These are phyloP conservation scores for Eremomyces bilateralis DNA, from an alignment of 495 filamentous ascomycete genomes.

Conservation along the genomic window DNA sequence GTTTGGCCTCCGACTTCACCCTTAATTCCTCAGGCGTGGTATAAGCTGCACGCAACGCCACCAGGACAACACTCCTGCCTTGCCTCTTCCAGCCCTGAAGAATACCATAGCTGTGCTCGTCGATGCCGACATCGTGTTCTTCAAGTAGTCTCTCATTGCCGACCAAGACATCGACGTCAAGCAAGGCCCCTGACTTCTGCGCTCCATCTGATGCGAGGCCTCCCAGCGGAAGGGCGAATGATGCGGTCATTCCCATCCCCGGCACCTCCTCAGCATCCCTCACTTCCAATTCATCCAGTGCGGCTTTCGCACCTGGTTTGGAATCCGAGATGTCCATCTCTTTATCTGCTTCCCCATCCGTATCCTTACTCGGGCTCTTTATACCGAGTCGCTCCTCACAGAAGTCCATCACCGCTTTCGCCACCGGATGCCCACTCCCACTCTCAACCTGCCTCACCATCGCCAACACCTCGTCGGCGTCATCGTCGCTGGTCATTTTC, in stretches of 20 bases:
- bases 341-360: too few relatives aligned
- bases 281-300: constrained; percentile 16
- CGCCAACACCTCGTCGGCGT: constrained; percentile 23
- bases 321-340: too few relatives aligned
- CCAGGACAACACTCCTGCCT: constrained; percentile 17
- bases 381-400: constrained; percentile 23
- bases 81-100: constrained; percentile 15
- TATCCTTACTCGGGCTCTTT: too few relatives aligned
- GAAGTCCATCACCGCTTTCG: constrained; percentile 53
- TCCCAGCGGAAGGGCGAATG: constrained; percentile 24
- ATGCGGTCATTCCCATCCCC: constrained; percentile 62
- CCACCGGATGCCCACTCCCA: constrained; percentile 71
- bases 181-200: too few relatives aligned
- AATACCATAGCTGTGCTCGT: constrained; percentile 1
- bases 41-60: constrained; percentile 6
- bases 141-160: constrained; percentile 64
- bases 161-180: constrained; percentile 40
- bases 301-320: too few relatives aligned
- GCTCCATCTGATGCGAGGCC: constrained; percentile 2
- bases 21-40: too few relatives aligned
- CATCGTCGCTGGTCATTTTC: constrained; percentile 26
- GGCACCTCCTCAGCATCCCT: constrained; percentile 48
- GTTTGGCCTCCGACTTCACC: too few relatives aligned
- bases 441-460: constrained; percentile 51
- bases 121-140: constrained; percentile 12